Evolutionary conservation across 164 flowering plant species (phyloP).

Genomic region (Nelumbo lutea): DNA sequence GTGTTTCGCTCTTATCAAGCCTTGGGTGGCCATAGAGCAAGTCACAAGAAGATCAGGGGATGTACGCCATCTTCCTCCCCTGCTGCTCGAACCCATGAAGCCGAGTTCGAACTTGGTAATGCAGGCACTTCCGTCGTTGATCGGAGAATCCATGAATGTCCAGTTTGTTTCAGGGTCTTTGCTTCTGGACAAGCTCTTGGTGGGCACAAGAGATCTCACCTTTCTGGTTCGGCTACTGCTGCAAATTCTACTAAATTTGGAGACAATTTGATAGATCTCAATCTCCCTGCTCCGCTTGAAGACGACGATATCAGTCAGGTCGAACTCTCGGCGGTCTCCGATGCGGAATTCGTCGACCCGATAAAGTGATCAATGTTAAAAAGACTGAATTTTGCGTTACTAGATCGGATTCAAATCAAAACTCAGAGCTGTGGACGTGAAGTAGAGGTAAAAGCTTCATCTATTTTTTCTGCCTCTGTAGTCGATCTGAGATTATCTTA

Average conservation of each 20-base stretch:
- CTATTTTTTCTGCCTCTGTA: neutral
- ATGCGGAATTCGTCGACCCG: constrained; percentile 29
- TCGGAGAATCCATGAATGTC: constrained; percentile 61
- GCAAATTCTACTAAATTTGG: constrained; percentile 21
- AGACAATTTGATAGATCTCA: constrained; percentile 62
- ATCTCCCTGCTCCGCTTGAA: constrained; percentile 73
- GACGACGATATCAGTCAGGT: constrained; percentile 55
- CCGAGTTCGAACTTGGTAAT: constrained; percentile 9
- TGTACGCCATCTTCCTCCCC: constrained; percentile 8
- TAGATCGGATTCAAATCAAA: neutral
- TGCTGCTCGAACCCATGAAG: constrained; percentile 3
- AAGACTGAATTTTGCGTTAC: constrained; percentile 1
- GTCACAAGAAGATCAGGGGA: constrained; percentile 66
- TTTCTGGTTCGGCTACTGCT: constrained; percentile 16
- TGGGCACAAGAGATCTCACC: constrained; percentile 86
- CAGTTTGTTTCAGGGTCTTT: constrained; percentile 64
- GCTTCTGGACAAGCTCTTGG: constrained; percentile 89
- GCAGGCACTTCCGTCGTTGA: constrained; percentile 15
- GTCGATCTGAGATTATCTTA: neutral
- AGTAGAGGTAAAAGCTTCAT: constrained; percentile 12
- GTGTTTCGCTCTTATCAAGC: constrained; percentile 78
- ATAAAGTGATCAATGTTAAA: constrained; percentile 5
- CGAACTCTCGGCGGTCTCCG: constrained; percentile 53
- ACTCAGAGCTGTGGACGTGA: neutral
- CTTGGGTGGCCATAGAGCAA: constrained; percentile 84